Base-by-base conservation (phyloP, 345 rosid species). In the Xanthoceras sorbifolium region DNA sequence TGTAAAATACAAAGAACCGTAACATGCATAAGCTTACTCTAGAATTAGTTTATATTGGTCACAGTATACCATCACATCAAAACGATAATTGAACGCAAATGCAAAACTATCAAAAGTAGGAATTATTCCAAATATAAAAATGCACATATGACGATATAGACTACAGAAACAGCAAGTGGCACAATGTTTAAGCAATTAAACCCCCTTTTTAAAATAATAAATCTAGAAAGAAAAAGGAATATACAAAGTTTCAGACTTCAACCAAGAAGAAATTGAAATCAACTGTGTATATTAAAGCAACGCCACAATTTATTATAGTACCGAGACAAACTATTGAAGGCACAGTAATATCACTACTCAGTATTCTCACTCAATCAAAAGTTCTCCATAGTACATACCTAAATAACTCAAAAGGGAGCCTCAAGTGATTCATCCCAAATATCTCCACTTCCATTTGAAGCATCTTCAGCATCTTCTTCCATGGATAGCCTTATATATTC, bases 401-500 rank as follows among this genome's bases (percentile, higher is more conserved):
- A 8, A 40, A 46, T 71, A 67, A 77, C 81, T 94, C 87, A 94
- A 77, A 94, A 94, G 20, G 97, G 89, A 79, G 97, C 97, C 80
- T 93, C 98, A 69, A 94, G 94, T 31, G 98, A 91, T 83, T 94
- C 98, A 77, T 94, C 98, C 98, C 98, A 93, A 50, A 92, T 92
- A 78, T 94, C 98, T 73, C 92, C 94, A 83, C 98, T 94, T 80
- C 98, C 98, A 87, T 93, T 93, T 20, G 98, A 94, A 67, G 89
- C 97, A 88, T 93, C 97, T 84, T 94, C 98, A 0, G 88, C 98
- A 61, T 94, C 98, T 83, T 94, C 98, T 89, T 94, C 98, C 98
- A 94, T 93, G 9, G 98, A 94, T 65, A 94, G 97, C 79, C 98
- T 90, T 77, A 94, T 93, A 79, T 94, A 94, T 83, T 94, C 98